Conservation (phyloP, 805 yeast genomes). For the Wickerhamomyces bisporus region DNA sequence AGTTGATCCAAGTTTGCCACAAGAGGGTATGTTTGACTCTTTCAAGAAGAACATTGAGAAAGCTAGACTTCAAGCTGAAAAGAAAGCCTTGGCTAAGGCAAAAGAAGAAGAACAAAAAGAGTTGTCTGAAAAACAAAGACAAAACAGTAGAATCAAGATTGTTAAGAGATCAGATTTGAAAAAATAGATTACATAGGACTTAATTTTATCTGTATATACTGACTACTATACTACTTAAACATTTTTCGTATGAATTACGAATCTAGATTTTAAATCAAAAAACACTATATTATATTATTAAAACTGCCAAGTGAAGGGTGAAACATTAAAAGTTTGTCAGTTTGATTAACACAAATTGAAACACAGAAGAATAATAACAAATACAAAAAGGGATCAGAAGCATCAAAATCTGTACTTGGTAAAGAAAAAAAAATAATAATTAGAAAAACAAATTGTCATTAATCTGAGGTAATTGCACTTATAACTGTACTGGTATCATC, state of each 20-base stretch:
- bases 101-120: conserved; percentile 29
- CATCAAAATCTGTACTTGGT: no score
- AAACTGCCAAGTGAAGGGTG: no score
- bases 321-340: no score
- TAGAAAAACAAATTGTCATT: neutral
- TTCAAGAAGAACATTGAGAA: conserved; percentile 35
- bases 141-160: conserved; percentile 21
- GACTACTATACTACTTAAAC: neutral
- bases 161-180: conserved; percentile 17
- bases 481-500: conserved; percentile 1
- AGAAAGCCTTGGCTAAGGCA: conserved; percentile 30
- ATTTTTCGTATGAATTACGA: no score
- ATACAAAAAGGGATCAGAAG: no score
- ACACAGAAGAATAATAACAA: no score
- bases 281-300: no score
- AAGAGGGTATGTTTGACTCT: conserved; percentile 32
- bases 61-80: conserved; percentile 34
- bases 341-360: no score
- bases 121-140: conserved; percentile 26
- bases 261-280: no score
- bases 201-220: neutral
- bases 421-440: neutral
- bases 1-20: conserved; percentile 25
- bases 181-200: conserved; percentile 7
- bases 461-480: neutral